phyloP scores from a whole-genome alignment of 2,329 filamentous ascomycete genomes.

The Trichocomaceae sp. region DNA sequence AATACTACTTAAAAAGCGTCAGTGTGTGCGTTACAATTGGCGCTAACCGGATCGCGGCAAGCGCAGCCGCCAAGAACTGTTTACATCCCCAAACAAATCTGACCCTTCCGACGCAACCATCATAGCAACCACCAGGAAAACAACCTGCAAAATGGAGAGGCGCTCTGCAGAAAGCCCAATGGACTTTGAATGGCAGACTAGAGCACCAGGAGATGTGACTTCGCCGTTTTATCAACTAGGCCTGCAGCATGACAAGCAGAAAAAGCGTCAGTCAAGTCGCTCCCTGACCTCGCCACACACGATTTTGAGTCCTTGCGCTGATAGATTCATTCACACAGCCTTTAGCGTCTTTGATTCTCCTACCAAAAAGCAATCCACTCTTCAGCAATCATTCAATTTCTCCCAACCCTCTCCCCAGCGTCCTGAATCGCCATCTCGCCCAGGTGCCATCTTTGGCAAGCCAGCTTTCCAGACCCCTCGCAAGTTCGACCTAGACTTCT shows the following conservation, averaged over 20 bases:
- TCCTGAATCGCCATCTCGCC: conserved; percentile 22
- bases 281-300: conserved; percentile 2
- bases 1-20: neutral
- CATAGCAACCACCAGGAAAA: conserved; percentile 11
- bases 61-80: conserved; percentile 8
- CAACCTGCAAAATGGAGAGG: conserved; percentile 29
- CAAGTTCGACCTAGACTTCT: conserved; percentile 42
- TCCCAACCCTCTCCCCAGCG: conserved; percentile 29
- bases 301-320: conserved; percentile 17
- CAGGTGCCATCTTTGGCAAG: conserved; percentile 31
- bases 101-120: conserved; percentile 9
- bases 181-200: conserved; percentile 46
- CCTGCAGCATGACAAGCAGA: conserved; percentile 34
- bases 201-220: conserved; percentile 38
- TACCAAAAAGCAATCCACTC: conserved; percentile 43
- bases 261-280: conserved; percentile 37
- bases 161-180: conserved; percentile 43
- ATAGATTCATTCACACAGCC: conserved; percentile 16
- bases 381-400: conserved; percentile 47
- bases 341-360: conserved; percentile 39
- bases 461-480: conserved; percentile 46
- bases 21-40: neutral
- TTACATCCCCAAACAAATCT: conserved; percentile 13
- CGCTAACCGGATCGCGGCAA: neutral
- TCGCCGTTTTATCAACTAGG: conserved; percentile 45